Base-by-base conservation (phyloP, 2,329 filamentous ascomycete species). In the Sporothrix phasma region DNA sequence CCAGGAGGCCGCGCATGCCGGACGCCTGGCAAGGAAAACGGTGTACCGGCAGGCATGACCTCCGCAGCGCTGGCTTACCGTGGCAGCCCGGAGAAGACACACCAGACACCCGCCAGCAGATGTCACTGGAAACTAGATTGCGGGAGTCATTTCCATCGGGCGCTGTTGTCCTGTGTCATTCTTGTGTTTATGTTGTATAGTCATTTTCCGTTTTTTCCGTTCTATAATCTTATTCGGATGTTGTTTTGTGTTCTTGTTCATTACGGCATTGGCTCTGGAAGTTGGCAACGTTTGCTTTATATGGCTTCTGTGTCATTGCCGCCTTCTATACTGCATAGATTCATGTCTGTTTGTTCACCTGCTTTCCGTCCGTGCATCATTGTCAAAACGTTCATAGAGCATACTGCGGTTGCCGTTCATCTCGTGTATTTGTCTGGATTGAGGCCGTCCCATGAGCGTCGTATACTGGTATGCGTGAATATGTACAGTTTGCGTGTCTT, bases 21-120 rank as follows among this genome's bases (percentile, higher is more conserved):
- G 19, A 67, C 67, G 37, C 61, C 68, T n/a, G 64, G 34, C 13
- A 68, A 66, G 66, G 70, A 70, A 56, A 65, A 65, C 41, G 63
- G 59, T 63, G 17, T 71, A 72, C 10, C 69, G 71, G 22, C 75
- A 74, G 3, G 68, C 69, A 8, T 56, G 65, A 8, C 68, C 66
- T 29, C 61, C 5, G 34, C 46, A n/a, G 74, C 81, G 34, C 73
- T 87, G 69, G 82, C 84, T 69, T 83, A 84, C 75, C 81, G 84
- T 70, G 81, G 81, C 68, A 86, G 84, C 70, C 84, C 84, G 26
- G 84, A 86, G 71, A 86, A 86, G 75, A 70, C 76, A 60, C 75
- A 76, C 61, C 68, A 75, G 39, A 70, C 72, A 8, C 69, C 72
- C 66, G 46, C 69, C 73, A 19, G 68, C 77, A 39, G 70, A 74